A percentile compares a stretch with the other conserved stretches of the same genome.
phyloP scores from a whole-genome alignment of 768 basidiomycete species.

The Boletus rex-veris region DNA sequence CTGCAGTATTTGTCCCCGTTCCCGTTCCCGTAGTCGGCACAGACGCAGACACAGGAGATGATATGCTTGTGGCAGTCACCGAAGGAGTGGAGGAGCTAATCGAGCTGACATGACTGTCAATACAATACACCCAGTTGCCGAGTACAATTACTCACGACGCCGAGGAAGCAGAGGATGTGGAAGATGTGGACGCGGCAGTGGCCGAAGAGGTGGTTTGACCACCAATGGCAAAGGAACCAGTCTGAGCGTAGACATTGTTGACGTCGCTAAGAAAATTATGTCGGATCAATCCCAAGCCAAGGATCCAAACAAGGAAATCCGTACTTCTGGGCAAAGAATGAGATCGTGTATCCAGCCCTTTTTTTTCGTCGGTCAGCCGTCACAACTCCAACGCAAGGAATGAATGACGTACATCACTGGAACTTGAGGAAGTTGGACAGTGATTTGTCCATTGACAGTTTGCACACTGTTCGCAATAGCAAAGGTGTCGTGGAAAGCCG shows the following conservation, averaged over 20 bases:
- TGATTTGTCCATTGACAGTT: constrained; percentile 3
- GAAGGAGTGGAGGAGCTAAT: background rate
- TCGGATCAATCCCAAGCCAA: background rate
- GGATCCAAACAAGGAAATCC: background rate
- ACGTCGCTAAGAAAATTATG: constrained; percentile 34
- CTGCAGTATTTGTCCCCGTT: constrained; percentile 2
- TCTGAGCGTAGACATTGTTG: constrained; percentile 40
- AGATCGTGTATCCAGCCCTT: constrained; percentile 48
- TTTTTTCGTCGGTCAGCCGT: background rate
- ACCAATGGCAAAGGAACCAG: constrained; percentile 42
- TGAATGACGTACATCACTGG: constrained; percentile 37
- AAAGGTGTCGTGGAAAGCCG: constrained; percentile 47
- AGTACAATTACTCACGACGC: constrained; percentile 5
- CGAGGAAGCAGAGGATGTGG: background rate
- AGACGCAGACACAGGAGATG: background rate
- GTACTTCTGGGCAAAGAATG: constrained; percentile 43
- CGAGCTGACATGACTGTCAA: constrained; percentile 3
- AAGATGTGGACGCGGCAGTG: constrained; percentile 13
- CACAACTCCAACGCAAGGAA: background rate
- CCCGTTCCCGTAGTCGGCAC: background rate
- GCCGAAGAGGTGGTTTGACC: constrained; percentile 6
- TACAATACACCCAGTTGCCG: fast-evolving
- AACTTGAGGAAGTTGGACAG: constrained; percentile 45
- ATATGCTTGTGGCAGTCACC: constrained; percentile 6
- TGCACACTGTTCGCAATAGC: constrained; percentile 55